Base-by-base conservation (phyloP, 176 grass and related monocot genomes). In the Avena insularis region DNA sequence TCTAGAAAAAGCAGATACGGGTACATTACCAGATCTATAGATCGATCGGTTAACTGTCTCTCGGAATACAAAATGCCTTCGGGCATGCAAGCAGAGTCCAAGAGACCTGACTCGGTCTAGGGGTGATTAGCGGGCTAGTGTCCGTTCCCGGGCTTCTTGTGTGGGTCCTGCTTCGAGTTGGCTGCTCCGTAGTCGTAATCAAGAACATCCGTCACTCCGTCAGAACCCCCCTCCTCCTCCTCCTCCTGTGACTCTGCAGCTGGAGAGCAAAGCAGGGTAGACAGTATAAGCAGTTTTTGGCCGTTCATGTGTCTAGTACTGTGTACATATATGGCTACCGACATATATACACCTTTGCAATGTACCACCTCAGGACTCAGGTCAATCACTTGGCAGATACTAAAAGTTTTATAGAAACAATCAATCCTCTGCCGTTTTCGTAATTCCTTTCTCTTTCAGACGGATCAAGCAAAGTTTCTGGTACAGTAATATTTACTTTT, bases 111-210 rank as follows among this genome's bases (percentile, higher is more conserved):
- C 8, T 70, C 35, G 1, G 12, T 68, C 5, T 54, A 43, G 66
- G 8, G 33, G 5, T 15, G 16, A 66, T 35, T 69, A 12, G 3
- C 4, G 21, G 9, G 33, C 62, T 36, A 75, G 67, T 87, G 89
- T 12, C 93, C 88, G 23, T 29, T 84, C 13, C 93, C 90, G 56
- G 90, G 83, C 82, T 75, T 98, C 78, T 65, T 92, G 40, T 75
- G 92, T 19, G 86, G 96, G 27, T 95, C 96, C 53, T 98, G 96
- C 61, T 60, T 93, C 7, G 81, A 19, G 84, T 95, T 98, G 70
- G 88, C 75, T 35, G 89, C 93, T 85, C 93, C 93, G 12, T 93
- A 92, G 59, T 95, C 93, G 20, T 98, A 98, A 48, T 95, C 93
- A 72, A 81, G 88, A 79, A 86, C 58, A 23, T 92, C 93, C 33